A percentile compares a stretch with the other conserved stretches of the same genome.
Evolutionary conservation across 345 rosid genomes (phyloP).

Genomic region (Euphorbia peplus): DNA sequence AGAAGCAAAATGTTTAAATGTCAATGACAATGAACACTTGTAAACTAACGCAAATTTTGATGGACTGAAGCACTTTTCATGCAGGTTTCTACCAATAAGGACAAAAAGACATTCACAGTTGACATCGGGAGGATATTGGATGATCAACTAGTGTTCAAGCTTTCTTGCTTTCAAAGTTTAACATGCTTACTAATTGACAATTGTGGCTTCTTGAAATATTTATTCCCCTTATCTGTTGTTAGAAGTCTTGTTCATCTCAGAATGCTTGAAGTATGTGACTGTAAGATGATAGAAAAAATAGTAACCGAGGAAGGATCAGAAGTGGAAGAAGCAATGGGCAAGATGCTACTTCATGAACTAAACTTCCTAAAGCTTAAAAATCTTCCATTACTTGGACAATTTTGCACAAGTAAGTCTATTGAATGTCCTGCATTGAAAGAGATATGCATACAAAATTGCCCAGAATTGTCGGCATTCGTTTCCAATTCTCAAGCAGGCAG

Average conservation of each 20-base stretch:
- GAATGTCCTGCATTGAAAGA: constrained; percentile 8
- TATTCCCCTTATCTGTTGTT: constrained; percentile 12
- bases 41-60: not conserved
- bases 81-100: constrained; percentile 8
- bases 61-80: not conserved
- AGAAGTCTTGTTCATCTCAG: not conserved
- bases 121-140: not conserved
- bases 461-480: not conserved
- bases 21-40: not conserved
- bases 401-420: not conserved
- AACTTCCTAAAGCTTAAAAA: not conserved
- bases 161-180: not conserved
- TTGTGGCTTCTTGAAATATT: not conserved
- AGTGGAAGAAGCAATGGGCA: not conserved
- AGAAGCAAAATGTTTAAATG: too few relatives aligned
- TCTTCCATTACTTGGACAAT: constrained; percentile 14
- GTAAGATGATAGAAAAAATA: constrained; percentile 14
- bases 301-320: not conserved
- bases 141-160: not conserved
- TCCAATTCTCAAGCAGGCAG: not conserved
- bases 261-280: not conserved
- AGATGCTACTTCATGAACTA: constrained; percentile 10
- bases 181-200: not conserved
- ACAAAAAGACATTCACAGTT: not conserved
- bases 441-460: not conserved